phyloP scores from a whole-genome alignment of 352 stramenopile species.

The Phytophthora vignae region DNA sequence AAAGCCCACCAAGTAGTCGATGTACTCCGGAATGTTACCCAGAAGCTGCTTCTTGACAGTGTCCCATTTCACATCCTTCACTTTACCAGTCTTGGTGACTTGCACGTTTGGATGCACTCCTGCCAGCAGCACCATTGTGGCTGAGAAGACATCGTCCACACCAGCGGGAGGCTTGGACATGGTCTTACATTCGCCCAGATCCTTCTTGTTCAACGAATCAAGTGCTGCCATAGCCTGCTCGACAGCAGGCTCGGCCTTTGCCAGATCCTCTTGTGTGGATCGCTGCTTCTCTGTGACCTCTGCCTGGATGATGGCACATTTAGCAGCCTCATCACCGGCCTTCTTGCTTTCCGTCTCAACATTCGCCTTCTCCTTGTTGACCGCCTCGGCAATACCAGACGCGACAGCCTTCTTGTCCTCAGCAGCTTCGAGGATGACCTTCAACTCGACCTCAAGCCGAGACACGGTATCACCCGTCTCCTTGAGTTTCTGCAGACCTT shows the following conservation, averaged over 20 bases:
- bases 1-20: constrained; percentile 94
- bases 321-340: constrained; percentile 91
- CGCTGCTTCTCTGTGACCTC: constrained; percentile 95
- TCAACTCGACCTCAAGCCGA: constrained; percentile 94
- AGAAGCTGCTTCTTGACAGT: constrained; percentile 95
- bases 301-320: constrained; percentile 94
- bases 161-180: constrained; percentile 95
- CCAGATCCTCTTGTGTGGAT: constrained; percentile 90
- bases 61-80: constrained; percentile 97
- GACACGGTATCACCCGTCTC: constrained; percentile 94
- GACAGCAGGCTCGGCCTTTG: constrained; percentile 95
- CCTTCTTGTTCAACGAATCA: constrained; percentile 97
- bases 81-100: constrained; percentile 95
- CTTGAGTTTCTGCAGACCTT: constrained; percentile 93
- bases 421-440: constrained; percentile 95
- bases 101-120: constrained; percentile 95
- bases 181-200: constrained; percentile 96
- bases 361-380: constrained; percentile 96
- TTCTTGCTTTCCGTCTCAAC: constrained; percentile 96
- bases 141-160: constrained; percentile 96
- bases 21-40: constrained; percentile 96
- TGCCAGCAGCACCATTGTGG: constrained; percentile 94
- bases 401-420: constrained; percentile 96
- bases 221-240: constrained; percentile 96
- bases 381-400: constrained; percentile 94